Evolutionary conservation across 108 stramenopile species (phyloP).

Genomic region (Nitzschia sp.): DNA sequence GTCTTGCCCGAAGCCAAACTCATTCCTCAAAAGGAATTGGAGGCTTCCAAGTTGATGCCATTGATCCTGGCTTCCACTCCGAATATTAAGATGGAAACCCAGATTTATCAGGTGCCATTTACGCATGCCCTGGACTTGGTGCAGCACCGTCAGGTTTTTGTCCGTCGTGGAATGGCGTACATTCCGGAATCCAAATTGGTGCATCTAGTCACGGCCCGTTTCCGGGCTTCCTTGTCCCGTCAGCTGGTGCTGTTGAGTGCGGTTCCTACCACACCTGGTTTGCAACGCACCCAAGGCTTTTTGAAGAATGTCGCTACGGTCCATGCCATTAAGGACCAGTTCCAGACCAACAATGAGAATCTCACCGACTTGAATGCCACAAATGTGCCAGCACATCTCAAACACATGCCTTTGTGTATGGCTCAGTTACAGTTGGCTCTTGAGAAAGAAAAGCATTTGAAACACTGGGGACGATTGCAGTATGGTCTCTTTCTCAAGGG

Average conservation of each 20-base stretch:
- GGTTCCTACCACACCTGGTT: constrained; percentile 71
- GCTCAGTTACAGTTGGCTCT: constrained; percentile 81
- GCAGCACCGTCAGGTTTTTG: constrained; percentile 73
- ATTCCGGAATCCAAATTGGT: constrained; percentile 86
- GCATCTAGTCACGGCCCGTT: constrained; percentile 76
- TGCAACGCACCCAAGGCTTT: constrained; percentile 32
- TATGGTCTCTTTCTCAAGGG: constrained; percentile 98
- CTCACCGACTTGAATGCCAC: constrained; percentile 51
- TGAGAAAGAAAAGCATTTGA: constrained; percentile 88
- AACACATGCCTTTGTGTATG: constrained; percentile 98
- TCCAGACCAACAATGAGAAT: constrained; percentile 6
- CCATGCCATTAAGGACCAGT: constrained; percentile 64
- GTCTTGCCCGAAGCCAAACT: constrained; percentile 35
- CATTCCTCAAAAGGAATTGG: constrained; percentile 25
- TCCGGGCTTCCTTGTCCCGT: constrained; percentile 72
- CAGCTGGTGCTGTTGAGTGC: constrained; percentile 57
- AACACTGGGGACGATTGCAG: constrained; percentile 95
- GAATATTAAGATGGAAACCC: constrained; percentile 11
- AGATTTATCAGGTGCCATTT: constrained; percentile 91
- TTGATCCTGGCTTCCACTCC: constrained; percentile 29
- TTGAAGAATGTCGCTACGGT: constrained; percentile 83
- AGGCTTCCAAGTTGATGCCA: constrained; percentile 11
- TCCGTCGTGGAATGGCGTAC: constrained; percentile 87
- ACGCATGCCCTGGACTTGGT: constrained; percentile 88
- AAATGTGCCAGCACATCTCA: constrained; percentile 66